Base-by-base conservation (phyloP, 1,284 basidiomycete genomes). In the Microstroma glucosiphilum region DNA sequence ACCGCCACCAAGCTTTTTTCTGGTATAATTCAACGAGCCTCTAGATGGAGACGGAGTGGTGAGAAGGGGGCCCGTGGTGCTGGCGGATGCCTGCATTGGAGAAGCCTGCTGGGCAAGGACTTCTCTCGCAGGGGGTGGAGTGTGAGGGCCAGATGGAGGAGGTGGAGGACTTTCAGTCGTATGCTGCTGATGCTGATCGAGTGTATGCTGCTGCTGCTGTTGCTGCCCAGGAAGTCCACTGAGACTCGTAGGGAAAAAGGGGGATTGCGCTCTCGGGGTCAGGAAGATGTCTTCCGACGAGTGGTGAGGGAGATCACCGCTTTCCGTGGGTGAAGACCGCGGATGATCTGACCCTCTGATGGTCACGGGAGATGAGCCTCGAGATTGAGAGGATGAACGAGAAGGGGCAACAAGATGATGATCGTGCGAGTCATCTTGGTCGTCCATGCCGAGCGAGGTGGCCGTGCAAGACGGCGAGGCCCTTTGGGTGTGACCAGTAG, bases 231-330 rank as follows among this genome's bases (percentile, higher is more conserved):
- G 30, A 9, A 37, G 30, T 37, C 30, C 30, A 37, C 30, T 37
- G 13, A 54, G n/a, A 26, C 17, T 54, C 21, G 51, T 54, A 19
- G 51, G 51, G 51, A 54, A 54, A 13, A 54, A 54, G 17, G 51
- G 51, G 6, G 51, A 54, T 15, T 25, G 21, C 2, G 51, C 51
- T 17, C 51, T 17, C 6, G 51, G 51, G 13, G 51, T 54, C 21
- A 54, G 13, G 51, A 54, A 54, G 51, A 54, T 26, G 13, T 54
- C 51, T 13, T 54, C 51, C 13, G 51, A 25, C 6, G 58, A 21
- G 13, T n/a, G 21, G 3, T 37, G 30, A 9, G 9, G 30, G 9
- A 9, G 30, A 37, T 37, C 30, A 4, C 30, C 30, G 30, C 30
- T 37, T 9, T 37, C 30, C 30, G 30, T 37, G 43, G 43, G 43